These are phyloP conservation scores for Coriaria nepalensis DNA, from an alignment of 306 rosid genomes.

Conservation along the genomic window DNA sequence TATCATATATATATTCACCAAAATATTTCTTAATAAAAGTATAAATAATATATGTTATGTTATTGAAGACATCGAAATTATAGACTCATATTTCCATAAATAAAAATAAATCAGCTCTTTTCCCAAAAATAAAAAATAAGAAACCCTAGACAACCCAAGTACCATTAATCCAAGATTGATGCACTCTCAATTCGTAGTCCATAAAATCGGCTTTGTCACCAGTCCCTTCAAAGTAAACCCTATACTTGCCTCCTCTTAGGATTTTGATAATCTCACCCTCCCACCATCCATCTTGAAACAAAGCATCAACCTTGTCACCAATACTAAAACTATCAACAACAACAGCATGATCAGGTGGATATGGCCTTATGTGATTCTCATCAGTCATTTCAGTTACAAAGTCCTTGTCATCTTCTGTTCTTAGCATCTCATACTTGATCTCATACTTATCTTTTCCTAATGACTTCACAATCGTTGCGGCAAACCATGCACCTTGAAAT, in stretches of 20 bases:
- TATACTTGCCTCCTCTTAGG: constrained; percentile 27
- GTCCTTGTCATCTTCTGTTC: constrained; percentile 30
- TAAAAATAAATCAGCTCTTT: no score
- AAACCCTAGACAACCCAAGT: constrained; percentile 39
- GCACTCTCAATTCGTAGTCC: constrained; percentile 37
- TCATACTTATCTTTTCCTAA: constrained; percentile 20
- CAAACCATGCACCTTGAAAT: constrained; percentile 65
- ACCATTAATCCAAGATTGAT: constrained; percentile 41
- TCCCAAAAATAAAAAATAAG: constrained; percentile 17
- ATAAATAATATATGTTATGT: no score
- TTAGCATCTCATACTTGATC: constrained; percentile 26
- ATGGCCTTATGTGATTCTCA: constrained; percentile 40
- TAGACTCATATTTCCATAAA: no score
- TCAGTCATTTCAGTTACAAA: constrained; percentile 40
- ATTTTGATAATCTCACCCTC: constrained; percentile 43
- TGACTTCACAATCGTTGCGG: constrained; percentile 27
- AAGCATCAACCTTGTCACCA: constrained; percentile 49
- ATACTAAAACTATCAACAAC: constrained; percentile 15
- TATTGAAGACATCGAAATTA: no score
- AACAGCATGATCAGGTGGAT: constrained; percentile 20
- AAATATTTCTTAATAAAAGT: no score
- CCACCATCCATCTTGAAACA: constrained; percentile 66
- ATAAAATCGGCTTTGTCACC: constrained; percentile 30
- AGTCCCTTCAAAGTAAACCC: constrained; percentile 33
- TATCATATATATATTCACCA: no score